Base-by-base conservation (phyloP, 2,329 filamentous ascomycete genomes). In the Cercospora janseana region DNA sequence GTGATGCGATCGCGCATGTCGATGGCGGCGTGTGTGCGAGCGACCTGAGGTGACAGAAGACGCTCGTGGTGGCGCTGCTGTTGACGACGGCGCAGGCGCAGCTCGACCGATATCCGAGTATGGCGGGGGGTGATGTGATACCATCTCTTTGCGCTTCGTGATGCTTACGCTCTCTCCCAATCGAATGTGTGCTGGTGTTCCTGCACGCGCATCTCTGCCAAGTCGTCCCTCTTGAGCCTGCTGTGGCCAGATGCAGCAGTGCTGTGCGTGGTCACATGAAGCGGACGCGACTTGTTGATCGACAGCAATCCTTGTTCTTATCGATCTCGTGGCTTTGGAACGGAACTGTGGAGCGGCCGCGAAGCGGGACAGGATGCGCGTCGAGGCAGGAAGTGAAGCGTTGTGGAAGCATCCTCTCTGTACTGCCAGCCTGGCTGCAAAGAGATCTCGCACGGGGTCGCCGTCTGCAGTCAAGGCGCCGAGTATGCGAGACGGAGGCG, bases 1-100 rank as follows among this genome's bases (percentile, higher is more conserved):
- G 62, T 86, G 82, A 66, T 93, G 87, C 40, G 88, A 93, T 56
- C 88, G 85, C 66, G 86, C 85, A 64, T 90, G 87, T 60, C 88
- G 83, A 69, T 87, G 86, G 63, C 83, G 78, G 57, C 84, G 78
- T 9, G 66, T 66, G 15, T 60, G 69, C 6, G 73, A 75, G 51
- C 81, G 77, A 64, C 83, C 82, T 56, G 81, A 83, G 52, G 85
- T 80, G 62, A 85, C 71, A 68, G 73, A 90, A 7, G 50, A 46
- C 16, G 50, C 50, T 31, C 50, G 38, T 4, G 50, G 50, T 10
- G 45, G 37, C 16, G 49, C 44, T 41, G 49, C 35, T 27, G 24
- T 21, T 6, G 32, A 23, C 3, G 45, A 15, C n/a, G 50, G 37
- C n/a, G 37, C 23, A 10, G 50, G n/a, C 3, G 55, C 38, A 21